Percentiles rank a stretch among this genome's conserved stretches.
These are phyloP conservation scores for Mucor indicus DNA, from an alignment of 371 early-diverging fungal genomes.

Conservation along the genomic window DNA sequence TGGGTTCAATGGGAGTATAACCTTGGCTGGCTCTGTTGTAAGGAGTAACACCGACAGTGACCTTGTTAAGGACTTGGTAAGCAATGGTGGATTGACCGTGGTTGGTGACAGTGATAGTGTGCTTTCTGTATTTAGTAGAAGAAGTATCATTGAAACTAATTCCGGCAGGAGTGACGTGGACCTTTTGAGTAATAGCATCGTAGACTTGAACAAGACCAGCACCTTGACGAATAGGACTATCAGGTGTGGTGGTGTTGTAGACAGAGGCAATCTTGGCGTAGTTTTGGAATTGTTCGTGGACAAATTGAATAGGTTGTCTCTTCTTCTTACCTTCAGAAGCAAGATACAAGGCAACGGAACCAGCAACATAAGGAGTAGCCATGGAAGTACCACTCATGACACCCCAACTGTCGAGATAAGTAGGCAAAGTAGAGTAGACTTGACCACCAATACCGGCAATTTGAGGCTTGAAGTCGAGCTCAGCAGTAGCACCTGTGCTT, in stretches of 20 bases:
- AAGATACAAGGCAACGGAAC: conserved; percentile 60
- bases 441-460: conserved; percentile 67
- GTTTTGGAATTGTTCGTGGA: conserved; percentile 48
- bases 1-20: conserved; percentile 29
- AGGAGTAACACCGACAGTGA: conserved; percentile 38
- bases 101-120: conserved; percentile 58
- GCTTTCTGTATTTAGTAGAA: conserved; percentile 26
- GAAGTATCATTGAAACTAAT: conserved; percentile 68
- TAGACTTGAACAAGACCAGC: conserved; percentile 71
- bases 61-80: conserved; percentile 44
- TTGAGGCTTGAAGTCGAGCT: conserved; percentile 48
- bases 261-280: conserved; percentile 28
- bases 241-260: conserved; percentile 4
- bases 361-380: conserved; percentile 73
- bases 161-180: conserved; percentile 54
- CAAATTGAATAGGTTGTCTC: conserved; percentile 13
- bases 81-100: conserved; percentile 43
- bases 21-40: conserved; percentile 25
- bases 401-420: conserved; percentile 43
- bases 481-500: conserved; percentile 31
- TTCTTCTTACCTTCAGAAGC: conserved; percentile 30
- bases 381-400: conserved; percentile 58
- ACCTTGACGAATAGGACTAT: conserved; percentile 56
- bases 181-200: conserved; percentile 52
- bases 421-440: conserved; percentile 62